Evolutionary conservation across 2,329 filamentous ascomycete species (phyloP).

Genomic region (Aspergillus unguis): DNA sequence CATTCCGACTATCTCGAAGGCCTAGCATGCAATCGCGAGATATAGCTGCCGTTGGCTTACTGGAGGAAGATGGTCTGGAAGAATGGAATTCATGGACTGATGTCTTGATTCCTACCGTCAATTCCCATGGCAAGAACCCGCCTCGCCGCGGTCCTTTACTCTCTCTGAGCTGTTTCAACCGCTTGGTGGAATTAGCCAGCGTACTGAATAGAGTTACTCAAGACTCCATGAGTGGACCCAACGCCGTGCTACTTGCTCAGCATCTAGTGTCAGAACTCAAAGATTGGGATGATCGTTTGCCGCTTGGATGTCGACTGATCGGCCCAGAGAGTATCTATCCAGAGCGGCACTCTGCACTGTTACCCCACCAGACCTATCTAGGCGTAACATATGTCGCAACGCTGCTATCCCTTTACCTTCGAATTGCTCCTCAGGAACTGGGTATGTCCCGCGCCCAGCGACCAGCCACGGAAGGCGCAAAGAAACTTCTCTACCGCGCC

Average conservation of each 20-base stretch:
- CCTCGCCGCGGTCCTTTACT: constrained; percentile 40
- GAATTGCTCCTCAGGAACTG: constrained; percentile 31
- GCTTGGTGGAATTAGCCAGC: constrained; percentile 43
- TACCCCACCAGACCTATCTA: constrained; percentile 41
- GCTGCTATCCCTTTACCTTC: constrained; percentile 35
- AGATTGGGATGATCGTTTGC: constrained; percentile 36
- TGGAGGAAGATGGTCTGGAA: constrained; percentile 66
- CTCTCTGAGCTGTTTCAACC: constrained; percentile 54
- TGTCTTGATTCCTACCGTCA: constrained; percentile 33
- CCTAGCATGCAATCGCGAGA: constrained; percentile 49
- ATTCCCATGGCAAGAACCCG: constrained; percentile 25
- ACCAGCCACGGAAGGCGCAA: constrained; percentile 34
- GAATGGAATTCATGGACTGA: constrained; percentile 72
- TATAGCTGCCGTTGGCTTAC: constrained; percentile 45
- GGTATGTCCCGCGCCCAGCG: constrained; percentile 30
- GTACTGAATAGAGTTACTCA: constrained; percentile 36
- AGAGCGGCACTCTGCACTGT: constrained; percentile 34
- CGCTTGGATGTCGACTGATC: constrained; percentile 36
- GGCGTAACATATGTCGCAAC: constrained; percentile 37
- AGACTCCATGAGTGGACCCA: constrained; percentile 29
- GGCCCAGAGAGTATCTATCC: constrained; percentile 36
- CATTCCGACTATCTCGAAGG: constrained; percentile 45
- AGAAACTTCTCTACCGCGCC: constrained; percentile 36
- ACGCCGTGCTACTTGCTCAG: constrained; percentile 29
- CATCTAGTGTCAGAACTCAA: constrained; percentile 37